These are phyloP conservation scores for Whalleya microplaca DNA, from an alignment of 2,329 filamentous ascomycete species.

Conservation along the genomic window DNA sequence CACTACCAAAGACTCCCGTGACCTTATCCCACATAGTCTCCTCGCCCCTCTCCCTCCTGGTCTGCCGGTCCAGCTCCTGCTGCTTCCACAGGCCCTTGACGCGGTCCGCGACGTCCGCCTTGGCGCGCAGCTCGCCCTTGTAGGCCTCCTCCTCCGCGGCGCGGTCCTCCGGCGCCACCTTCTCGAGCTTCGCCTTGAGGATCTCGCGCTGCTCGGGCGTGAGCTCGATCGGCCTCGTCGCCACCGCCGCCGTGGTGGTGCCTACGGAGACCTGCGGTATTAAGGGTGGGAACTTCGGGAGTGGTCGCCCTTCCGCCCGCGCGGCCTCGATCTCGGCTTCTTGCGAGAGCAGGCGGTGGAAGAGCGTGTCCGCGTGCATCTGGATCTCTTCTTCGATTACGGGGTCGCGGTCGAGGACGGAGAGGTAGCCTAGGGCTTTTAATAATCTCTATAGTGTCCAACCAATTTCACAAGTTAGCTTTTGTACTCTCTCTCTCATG, in stretches of 20 bases:
- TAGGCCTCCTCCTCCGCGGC: constrained; percentile 67
- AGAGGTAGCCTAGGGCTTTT: constrained; percentile 86
- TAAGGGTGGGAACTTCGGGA: constrained; percentile 63
- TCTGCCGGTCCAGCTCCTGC: constrained; percentile 56
- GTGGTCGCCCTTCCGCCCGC: constrained; percentile 60
- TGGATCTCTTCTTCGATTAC: constrained; percentile 86
- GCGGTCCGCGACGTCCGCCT: constrained; percentile 60
- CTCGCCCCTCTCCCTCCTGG: constrained; percentile 60
- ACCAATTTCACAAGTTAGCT: not conserved
- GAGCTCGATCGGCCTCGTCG: constrained; percentile 33
- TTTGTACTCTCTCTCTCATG: not conserved
- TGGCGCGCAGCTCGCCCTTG: constrained; percentile 63
- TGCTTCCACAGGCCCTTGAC: constrained; percentile 60
- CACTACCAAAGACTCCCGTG: constrained; percentile 34
- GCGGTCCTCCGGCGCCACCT: constrained; percentile 61
- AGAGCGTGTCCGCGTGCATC: constrained; percentile 92
- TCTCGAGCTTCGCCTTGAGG: constrained; percentile 60
- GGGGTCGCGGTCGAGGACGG: constrained; percentile 64
- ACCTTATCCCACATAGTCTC: constrained; percentile 48
- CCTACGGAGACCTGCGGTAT: constrained; percentile 44
- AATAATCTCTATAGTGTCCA: constrained; percentile 75
- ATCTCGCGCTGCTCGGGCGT: constrained; percentile 53
- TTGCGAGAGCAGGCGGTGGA: constrained; percentile 82
- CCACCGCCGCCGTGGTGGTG: constrained; percentile 7
- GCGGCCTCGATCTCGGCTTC: constrained; percentile 75